Base-by-base conservation (phyloP, 257 asterid genomes). In the Solanum paucissectum region DNA sequence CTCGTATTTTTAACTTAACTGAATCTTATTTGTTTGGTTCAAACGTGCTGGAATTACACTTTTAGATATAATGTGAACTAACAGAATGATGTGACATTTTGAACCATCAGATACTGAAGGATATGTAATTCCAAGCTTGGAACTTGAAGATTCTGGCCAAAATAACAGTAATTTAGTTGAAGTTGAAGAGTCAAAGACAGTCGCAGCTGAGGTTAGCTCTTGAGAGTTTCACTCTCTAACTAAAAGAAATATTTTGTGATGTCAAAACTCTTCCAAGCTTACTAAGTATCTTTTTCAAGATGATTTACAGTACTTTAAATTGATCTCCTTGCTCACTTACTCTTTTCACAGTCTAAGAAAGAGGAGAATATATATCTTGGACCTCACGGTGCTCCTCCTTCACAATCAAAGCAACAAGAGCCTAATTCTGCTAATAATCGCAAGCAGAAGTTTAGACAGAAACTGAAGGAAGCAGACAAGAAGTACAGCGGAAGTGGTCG, bases 371-470 rank as follows among this genome's bases (percentile, higher is more conserved):
- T 95, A 91, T 97, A 96, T 89, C 97, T 97, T 23, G 99, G 99
- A 60, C 98, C 99, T 12, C 99, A 96, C 87, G 98, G 98, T 38
- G 98, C 98, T 38, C 98, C 99, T 64, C 99, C 99, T 32, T 92
- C 94, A 83, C 96, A 91, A 52, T 90, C 97, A 16, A 95, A 92
- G 87, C 98, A 91, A 86, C 96, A 90, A 75, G 98, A 94, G 88
- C 93, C 88, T 49, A 93, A 87, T 87, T 55, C 92, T 86, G 82
- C 90, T 3, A 91, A 90, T 79, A 91, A 89, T 79, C 95, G 96
- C 34, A 97, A 94, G 90, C 98, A 95, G 92, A 94, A 69, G 86
- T 92, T 95, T 21, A 96, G 93, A 86, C 98, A 96, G 88, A 96
- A 92, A 87, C 93, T 97, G 18, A 97, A 92, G 91, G 99, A 95